Percentiles rank a stretch among this genome's conserved stretches.
These are phyloP conservation scores for Apiotrichum akiyoshidainum DNA, from an alignment of 1,284 basidiomycete genomes.

Conservation along the genomic window DNA sequence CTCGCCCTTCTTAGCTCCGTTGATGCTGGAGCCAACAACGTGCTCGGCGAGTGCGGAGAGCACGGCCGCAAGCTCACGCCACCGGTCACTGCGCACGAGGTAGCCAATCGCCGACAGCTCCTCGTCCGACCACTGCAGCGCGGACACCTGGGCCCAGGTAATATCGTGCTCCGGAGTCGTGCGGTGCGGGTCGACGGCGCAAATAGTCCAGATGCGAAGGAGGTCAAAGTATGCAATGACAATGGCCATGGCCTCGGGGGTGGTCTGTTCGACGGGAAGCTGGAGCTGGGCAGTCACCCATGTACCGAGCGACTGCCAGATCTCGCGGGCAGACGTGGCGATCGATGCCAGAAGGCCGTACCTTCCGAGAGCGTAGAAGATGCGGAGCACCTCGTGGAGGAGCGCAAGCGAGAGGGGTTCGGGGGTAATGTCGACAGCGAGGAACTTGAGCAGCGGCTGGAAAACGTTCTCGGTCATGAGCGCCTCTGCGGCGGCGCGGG, in stretches of 20 bases:
- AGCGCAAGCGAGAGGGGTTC: slow-evolving; percentile 26
- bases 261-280: not conserved
- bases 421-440: slow-evolving; percentile 53
- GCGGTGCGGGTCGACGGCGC: slow-evolving; percentile 81
- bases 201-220: slow-evolving; percentile 70
- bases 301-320: slow-evolving; percentile 36
- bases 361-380: slow-evolving; percentile 65
- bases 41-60: slow-evolving; percentile 55
- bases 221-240: slow-evolving; percentile 54
- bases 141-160: slow-evolving; percentile 77
- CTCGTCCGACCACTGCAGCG: slow-evolving; percentile 70
- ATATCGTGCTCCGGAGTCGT: slow-evolving; percentile 83
- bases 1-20: slow-evolving; percentile 65
- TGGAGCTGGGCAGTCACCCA: slow-evolving; percentile 20
- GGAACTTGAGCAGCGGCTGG: slow-evolving; percentile 71
- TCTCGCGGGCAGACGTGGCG: slow-evolving; percentile 35
- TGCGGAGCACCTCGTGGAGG: slow-evolving; percentile 59
- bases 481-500: slow-evolving; percentile 63
- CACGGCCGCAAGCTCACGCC: slow-evolving; percentile 51
- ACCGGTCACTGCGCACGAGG: slow-evolving; percentile 29
- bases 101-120: slow-evolving; percentile 44
- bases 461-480: slow-evolving; percentile 56
- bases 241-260: slow-evolving; percentile 41
- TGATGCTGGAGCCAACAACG: slow-evolving; percentile 70
- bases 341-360: slow-evolving; percentile 68